Percentiles rank a stretch among this genome's conserved stretches.
These are phyloP conservation scores for Aspergillus heteromorphus DNA, from an alignment of 495 filamentous ascomycete species.

Conservation along the genomic window DNA sequence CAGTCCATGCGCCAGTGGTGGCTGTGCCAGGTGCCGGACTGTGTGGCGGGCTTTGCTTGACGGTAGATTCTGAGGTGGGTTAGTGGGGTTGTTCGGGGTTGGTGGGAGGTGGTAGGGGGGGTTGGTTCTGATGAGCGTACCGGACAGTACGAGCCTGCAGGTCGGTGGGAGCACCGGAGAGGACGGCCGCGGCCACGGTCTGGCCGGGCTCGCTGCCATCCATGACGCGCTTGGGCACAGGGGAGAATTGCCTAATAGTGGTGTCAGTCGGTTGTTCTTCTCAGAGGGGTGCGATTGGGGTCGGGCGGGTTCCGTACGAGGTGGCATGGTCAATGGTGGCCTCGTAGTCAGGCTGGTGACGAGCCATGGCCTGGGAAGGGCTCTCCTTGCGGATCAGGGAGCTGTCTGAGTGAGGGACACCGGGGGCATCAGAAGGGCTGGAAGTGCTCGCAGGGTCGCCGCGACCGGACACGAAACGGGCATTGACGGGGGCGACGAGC, in stretches of 20 bases:
- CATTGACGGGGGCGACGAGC: slow-evolving; percentile 29
- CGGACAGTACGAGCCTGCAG: slow-evolving; percentile 89
- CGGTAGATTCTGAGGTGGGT: slow-evolving; percentile 69
- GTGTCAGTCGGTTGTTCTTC: too few relatives aligned
- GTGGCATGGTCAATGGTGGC: slow-evolving; percentile 73
- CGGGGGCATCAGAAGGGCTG: slow-evolving; percentile 38
- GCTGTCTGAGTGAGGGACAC: slow-evolving; percentile 30
- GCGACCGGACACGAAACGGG: slow-evolving; percentile 31
- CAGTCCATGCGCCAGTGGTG: slow-evolving; percentile 98
- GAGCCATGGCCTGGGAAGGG: slow-evolving; percentile 44
- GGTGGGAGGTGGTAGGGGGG: too few relatives aligned
- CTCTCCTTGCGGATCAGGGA: slow-evolving; percentile 50
- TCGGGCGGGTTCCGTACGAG: slow-evolving; percentile 53
- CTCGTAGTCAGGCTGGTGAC: slow-evolving; percentile 74
- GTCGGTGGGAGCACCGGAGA: slow-evolving; percentile 91
- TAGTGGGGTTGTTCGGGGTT: slow-evolving; percentile 1
- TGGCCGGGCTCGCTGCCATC: slow-evolving; percentile 82
- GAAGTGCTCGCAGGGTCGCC: slow-evolving; percentile 30
- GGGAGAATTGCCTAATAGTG: slow-evolving; percentile 85
- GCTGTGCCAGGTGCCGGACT: slow-evolving; percentile 78
- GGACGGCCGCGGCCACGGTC: slow-evolving; percentile 69
- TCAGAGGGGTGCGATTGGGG: slow-evolving; percentile 1
- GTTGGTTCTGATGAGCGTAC: slow-evolving; percentile 45
- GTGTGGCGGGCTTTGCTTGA: slow-evolving; percentile 84
- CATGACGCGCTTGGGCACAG: slow-evolving; percentile 80